Base-by-base conservation (phyloP, 2,329 filamentous ascomycete genomes). In the Grosmannia clavigera region DNA sequence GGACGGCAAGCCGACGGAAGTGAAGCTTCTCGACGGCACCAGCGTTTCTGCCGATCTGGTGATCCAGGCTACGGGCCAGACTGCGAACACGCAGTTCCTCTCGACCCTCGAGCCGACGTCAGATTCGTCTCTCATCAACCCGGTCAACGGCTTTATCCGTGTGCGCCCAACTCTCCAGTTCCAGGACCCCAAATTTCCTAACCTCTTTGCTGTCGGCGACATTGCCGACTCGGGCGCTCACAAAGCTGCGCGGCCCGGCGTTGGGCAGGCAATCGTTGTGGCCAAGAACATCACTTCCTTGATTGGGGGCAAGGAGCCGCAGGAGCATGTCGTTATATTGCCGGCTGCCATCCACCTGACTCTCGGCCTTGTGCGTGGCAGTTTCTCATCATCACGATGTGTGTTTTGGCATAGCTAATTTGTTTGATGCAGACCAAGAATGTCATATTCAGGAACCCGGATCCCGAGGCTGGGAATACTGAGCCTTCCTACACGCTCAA, bases 131-230 rank as follows among this genome's bases (percentile, higher is more conserved):
- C 57, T 64, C 54, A 58, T 58, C 58, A 43, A 55, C 53, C 53
- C 53, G 33, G 53, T 33, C 10, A 58, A 59, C 6, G 63, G 63
- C 16, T 61, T 58, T 16, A 46, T 64, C 11, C 58, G 60, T 19
- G 63, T 64, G 33, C 33, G 27, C 14, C 40, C 48, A 29, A 63
- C 63, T 5, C 57, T 64, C 38, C 63, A 64, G 58, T 58, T 64
- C 27, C 35, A 55, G n/a, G 63, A 62, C 46, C 11, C 59, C 14
- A 46, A 25, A 3, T 53, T 57, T 27, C 55, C 61, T 14, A 77
- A 83, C 62, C 74, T 87, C 3, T 87, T 83, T 65, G 81, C 79
- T 1, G 78, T 82, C 29, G 85, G 85, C n/a, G 84, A 87, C 62
- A 80, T 88, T 6, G 78, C 82, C 9, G 79, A 81, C 38, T 77